phyloP scores from a whole-genome alignment of 148 eudicot species.

The Talinum fruticosum region DNA sequence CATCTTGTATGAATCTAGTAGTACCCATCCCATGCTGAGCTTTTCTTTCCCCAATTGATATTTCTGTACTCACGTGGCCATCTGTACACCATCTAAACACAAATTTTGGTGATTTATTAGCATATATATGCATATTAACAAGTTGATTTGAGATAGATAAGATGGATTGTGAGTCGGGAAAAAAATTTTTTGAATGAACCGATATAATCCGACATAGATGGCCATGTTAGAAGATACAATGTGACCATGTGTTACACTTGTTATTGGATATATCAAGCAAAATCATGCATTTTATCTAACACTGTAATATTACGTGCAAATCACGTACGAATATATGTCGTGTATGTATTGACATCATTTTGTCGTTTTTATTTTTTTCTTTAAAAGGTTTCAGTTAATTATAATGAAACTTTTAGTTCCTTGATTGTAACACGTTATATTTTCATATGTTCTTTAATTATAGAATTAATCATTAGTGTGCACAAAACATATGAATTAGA shows the following conservation, averaged over 20 bases:
- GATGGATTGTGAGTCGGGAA: neutral
- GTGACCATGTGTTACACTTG: too few species aligned
- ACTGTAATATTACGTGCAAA: too few species aligned
- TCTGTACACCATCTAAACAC: neutral
- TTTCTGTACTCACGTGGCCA: neutral
- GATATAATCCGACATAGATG: neutral
- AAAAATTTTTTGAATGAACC: too few species aligned
- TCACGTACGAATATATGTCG: too few species aligned
- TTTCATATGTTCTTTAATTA: neutral
- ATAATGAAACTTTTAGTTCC: too few species aligned
- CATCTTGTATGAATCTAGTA: constrained; percentile 6
- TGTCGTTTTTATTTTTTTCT: too few species aligned
- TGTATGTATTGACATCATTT: neutral
- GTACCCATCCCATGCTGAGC: neutral
- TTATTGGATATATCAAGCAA: too few species aligned
- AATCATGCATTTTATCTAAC: too few species aligned
- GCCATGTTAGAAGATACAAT: too few species aligned
- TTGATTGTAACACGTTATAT: too few species aligned
- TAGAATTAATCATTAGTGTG: neutral
- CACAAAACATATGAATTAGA: neutral
- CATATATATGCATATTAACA: neutral
- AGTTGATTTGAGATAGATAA: neutral
- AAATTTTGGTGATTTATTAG: neutral
- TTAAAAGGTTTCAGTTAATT: too few species aligned
- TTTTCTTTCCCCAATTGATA: neutral